These are phyloP conservation scores for Hawksworthiomyces lignivorus DNA, from an alignment of 2,329 filamentous ascomycete genomes.

Conservation along the genomic window DNA sequence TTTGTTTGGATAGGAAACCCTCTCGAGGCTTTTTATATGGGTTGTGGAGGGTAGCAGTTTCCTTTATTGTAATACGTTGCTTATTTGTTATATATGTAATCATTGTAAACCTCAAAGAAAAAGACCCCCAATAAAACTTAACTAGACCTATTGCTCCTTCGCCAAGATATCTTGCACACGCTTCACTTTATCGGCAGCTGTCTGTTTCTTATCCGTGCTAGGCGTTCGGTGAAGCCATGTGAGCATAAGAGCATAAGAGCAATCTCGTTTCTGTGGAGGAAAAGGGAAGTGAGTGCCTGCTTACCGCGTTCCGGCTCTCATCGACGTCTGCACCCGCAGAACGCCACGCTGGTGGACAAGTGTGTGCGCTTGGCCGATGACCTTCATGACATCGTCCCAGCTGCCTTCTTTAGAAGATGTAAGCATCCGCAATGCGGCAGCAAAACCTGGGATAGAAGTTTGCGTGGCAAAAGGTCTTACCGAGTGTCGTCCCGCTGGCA, in stretches of 20 bases:
- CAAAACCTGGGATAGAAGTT: background rate
- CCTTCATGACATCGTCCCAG: conserved; percentile 80
- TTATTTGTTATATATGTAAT: no score
- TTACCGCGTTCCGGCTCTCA: conserved; percentile 73
- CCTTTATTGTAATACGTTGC: no score
- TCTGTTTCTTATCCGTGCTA: conserved; percentile 80
- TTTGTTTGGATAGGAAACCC: no score
- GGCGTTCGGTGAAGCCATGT: no score
- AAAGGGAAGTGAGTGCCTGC: conserved; percentile 19
- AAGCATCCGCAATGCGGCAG: background rate
- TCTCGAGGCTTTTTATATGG: no score
- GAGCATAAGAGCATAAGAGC: no score
- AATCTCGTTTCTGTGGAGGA: no score
- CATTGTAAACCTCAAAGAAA: no score
- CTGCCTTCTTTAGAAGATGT: conserved; percentile 58
- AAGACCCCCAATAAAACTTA: no score
- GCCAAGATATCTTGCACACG: conserved; percentile 45
- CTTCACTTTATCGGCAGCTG: conserved; percentile 71
- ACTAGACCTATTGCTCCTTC: no score
- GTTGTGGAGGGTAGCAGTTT: no score
- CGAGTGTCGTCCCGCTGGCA: conserved; percentile 85
- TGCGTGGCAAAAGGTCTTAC: conserved; percentile 40
- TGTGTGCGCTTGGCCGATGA: conserved; percentile 79
- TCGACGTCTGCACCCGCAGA: conserved; percentile 77
- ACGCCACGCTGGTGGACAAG: conserved; percentile 71